Base-by-base conservation (phyloP, 805 yeast genomes). In the Hanseniaspora clermontiae region DNA sequence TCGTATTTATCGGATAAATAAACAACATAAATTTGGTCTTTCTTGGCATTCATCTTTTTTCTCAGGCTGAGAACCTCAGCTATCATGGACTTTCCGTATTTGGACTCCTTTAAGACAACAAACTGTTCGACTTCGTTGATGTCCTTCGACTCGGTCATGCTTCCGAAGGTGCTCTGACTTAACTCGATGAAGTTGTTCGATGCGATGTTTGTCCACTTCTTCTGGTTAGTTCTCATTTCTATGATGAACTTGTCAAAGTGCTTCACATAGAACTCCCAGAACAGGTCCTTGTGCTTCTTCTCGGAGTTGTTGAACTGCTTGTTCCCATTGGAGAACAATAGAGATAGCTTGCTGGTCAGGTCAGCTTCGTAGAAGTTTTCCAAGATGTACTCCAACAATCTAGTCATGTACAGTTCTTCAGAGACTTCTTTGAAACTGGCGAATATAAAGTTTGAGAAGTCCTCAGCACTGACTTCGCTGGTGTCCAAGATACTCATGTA, bases 181-280 rank as follows among this genome's bases (percentile, higher is more conserved):
- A 53, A 39, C 14, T 53, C 57, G 17, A 53, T 37, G 17, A 53
- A 53, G 19, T 53, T 53, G 19, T 46, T 46, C 11, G 57, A 53
- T 3, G 57, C 57, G 10, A 24, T 15, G 15, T 53, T 49, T n/a
- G 39, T 46, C 57, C 57, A 53, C 32, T 53, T 53, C 14, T 39
- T 46, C 20, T 53, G 49, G 20, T 53, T 45, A 20, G 43, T 53
- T 53, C 57, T 53, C 57, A 53, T 53, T 27, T 53, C 57, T 17
- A 36, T 38, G 12, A 53, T 38, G 34, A 46, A 53, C 17, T 67
- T 66, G 49, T 76, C 77, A 63, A 74, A 81, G 61, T 81, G 73
- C 53, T 74, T 63, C 45, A 61, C 68, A 66, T 75, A 82, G 87
- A 88, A 83, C 4, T 72, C 67, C 79, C 82, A 81, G 10, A 81